Evolutionary conservation across 768 basidiomycete species (phyloP), one percentile per base, ranked within the genome.

Genomic region (Sistotremastrum suecicum): DNA sequence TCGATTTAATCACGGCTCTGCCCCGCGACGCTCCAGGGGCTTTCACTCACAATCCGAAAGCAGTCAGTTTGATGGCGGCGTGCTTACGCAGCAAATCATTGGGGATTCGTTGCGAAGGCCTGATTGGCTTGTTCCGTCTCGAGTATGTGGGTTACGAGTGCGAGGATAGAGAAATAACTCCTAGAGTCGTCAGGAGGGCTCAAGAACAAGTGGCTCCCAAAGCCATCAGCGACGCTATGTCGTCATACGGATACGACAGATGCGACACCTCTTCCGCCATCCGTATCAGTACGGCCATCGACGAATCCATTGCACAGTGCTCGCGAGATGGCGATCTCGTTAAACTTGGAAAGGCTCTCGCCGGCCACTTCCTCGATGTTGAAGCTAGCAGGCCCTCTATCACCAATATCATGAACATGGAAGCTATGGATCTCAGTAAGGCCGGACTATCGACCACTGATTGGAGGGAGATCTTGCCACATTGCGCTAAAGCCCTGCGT

Each of bases 391-490:
- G 20, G 20, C 80, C 75, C 54, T 71, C 76, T 3, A 66, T 81
- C 45, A 56, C 64, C 4, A 70, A 81, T n/a, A 71, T 71, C 20
- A 20, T 20, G 20, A 20, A 20, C 20, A 20, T 20, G 20, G 20
- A 20, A 20, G 20, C 20, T 20, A 2, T 20, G 20, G 20, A 70
- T 44, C 36, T 70, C 9, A 20, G 20, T 20, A 20, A 20, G 20
- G 20, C 20, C 20, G 78, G 76, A 1, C 61, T 83, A 9, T 77
- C 78, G 1, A 81, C 82, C 61, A 68, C 49, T 30, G 66, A 65
- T 60, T 83, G 72, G 72, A 53, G 62, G 5, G 79, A 83, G 50
- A 62, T 78, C 0, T 60, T 83, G 4, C 78, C 80, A 3, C 60
- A 66, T 12, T 78, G 77, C 53, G 78, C 79, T 6, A 64, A 64